These are phyloP conservation scores for Dipteronia sinensis DNA, from an alignment of 345 rosid species.

Conservation along the genomic window DNA sequence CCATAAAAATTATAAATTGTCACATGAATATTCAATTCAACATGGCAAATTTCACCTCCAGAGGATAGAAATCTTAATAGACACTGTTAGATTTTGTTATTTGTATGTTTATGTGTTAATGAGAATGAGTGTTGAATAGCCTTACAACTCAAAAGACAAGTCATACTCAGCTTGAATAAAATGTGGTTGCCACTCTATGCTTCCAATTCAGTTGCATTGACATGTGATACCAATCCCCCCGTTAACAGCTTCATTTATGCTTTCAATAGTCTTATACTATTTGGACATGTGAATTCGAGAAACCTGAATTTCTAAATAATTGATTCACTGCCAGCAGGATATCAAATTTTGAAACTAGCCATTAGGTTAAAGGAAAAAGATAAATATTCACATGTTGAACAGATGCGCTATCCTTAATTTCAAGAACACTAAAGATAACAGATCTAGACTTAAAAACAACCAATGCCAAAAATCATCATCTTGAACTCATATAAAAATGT, in stretches of 20 bases:
- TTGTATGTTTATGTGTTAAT: too few relatives aligned
- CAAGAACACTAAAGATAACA: neutral
- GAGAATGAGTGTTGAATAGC: too few relatives aligned
- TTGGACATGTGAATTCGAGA: neutral
- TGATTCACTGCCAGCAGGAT: neutral
- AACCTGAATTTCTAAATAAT: conserved; percentile 9
- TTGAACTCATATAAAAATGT: neutral
- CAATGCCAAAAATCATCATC: too few relatives aligned
- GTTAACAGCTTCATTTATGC: conserved; percentile 12
- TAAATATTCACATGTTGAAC: neutral
- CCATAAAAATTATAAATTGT: conserved; percentile 6
- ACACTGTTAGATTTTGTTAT: too few relatives aligned
- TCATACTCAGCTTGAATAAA: neutral
- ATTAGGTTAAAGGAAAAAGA: neutral
- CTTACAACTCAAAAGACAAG: too few relatives aligned
- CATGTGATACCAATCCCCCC: conserved; percentile 5
- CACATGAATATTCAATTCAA: conserved; percentile 5
- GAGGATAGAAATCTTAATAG: conserved; percentile 15
- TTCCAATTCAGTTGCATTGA: conserved; percentile 25
- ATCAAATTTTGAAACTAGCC: neutral
- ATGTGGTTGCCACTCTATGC: conserved; percentile 17
- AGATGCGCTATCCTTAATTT: neutral
- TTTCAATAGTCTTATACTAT: conserved; percentile 2
- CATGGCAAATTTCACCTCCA: conserved; percentile 12
- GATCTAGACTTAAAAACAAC: too few relatives aligned